Evolutionary conservation across 1,284 basidiomycete species (phyloP).

Genomic region (Neolentinus lepideus): DNA sequence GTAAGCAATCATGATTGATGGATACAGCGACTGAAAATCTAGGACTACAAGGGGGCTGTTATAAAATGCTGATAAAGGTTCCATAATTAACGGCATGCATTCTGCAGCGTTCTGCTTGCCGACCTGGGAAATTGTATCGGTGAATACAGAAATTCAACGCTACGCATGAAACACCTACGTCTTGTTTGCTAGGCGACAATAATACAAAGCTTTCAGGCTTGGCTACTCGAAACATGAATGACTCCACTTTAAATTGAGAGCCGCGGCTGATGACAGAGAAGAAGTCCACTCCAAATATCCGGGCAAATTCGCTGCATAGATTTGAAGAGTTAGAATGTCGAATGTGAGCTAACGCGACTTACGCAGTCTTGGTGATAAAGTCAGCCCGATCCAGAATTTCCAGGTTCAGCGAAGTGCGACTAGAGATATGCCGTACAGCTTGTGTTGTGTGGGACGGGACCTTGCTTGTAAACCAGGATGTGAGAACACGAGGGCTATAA

Average conservation of each 20-base stretch:
- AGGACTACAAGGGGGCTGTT: constrained; percentile 87
- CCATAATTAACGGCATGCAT: constrained; percentile 91
- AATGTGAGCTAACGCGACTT: constrained; percentile 19
- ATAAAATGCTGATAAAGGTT: constrained; percentile 91
- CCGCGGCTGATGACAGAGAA: constrained; percentile 92
- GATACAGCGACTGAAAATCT: constrained; percentile 95
- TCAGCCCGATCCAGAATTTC: constrained; percentile 79
- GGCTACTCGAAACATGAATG: constrained; percentile 96
- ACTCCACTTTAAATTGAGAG: constrained; percentile 98
- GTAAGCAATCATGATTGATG: constrained; percentile 97
- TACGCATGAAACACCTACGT: constrained; percentile 43
- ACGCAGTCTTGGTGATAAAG: constrained; percentile 86
- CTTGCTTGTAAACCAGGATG: constrained; percentile 64
- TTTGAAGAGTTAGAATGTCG: neutral
- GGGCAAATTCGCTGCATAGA: constrained; percentile 78
- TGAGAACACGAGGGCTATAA: constrained; percentile 64
- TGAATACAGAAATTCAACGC: neutral
- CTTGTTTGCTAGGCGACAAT: constrained; percentile 78
- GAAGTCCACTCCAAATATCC: constrained; percentile 96
- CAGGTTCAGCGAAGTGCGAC: constrained; percentile 60
- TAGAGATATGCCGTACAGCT: constrained; percentile 58
- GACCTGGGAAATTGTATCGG: constrained; percentile 47
- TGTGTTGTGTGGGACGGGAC: constrained; percentile 46
- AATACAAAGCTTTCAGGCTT: constrained; percentile 93
- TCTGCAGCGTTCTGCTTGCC: constrained; percentile 96